phyloP scores from a whole-genome alignment of 2,329 filamentous ascomycete genomes.

The Fusarium citri region DNA sequence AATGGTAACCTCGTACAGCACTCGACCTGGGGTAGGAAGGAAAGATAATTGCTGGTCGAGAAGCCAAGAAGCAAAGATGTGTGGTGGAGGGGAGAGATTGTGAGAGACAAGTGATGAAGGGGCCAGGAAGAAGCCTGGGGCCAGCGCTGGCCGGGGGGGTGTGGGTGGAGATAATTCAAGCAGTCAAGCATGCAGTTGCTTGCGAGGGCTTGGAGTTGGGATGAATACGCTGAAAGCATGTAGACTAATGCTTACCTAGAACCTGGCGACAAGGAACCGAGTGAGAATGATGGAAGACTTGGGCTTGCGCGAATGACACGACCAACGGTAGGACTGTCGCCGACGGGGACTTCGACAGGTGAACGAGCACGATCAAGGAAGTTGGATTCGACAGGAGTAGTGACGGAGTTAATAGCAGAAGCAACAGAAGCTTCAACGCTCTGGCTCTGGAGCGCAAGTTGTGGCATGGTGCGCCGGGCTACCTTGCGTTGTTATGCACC shows the following conservation, averaged over 20 bases:
- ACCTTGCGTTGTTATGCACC: slow-evolving; percentile 49
- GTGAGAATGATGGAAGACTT: slow-evolving; percentile 32
- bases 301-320: slow-evolving; percentile 45
- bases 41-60: slow-evolving; percentile 32
- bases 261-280: slow-evolving; percentile 41
- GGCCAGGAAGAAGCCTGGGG: slow-evolving; percentile 39
- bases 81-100: slow-evolving; percentile 41
- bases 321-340: slow-evolving; percentile 62
- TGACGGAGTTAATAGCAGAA: slow-evolving; percentile 29
- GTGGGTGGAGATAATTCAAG: slow-evolving; percentile 39
- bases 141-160: slow-evolving; percentile 33
- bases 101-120: slow-evolving; percentile 42
- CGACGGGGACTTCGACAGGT: slow-evolving; percentile 44
- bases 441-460: slow-evolving; percentile 58
- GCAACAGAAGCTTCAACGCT: slow-evolving; percentile 54
- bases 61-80: slow-evolving; percentile 29
- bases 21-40: slow-evolving; percentile 28
- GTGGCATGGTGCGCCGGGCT: slow-evolving; percentile 61
- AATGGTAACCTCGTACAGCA: slow-evolving; percentile 44
- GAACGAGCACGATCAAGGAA: slow-evolving; percentile 31
- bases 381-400: slow-evolving; percentile 28
- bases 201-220: slow-evolving; percentile 28
- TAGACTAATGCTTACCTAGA: slow-evolving; percentile 45
- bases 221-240: slow-evolving; percentile 32
- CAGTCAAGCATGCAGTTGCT: slow-evolving; percentile 17